phyloP scores from a whole-genome alignment of 202 grass and related monocot species.

The Hordeum pubiflorum region DNA sequence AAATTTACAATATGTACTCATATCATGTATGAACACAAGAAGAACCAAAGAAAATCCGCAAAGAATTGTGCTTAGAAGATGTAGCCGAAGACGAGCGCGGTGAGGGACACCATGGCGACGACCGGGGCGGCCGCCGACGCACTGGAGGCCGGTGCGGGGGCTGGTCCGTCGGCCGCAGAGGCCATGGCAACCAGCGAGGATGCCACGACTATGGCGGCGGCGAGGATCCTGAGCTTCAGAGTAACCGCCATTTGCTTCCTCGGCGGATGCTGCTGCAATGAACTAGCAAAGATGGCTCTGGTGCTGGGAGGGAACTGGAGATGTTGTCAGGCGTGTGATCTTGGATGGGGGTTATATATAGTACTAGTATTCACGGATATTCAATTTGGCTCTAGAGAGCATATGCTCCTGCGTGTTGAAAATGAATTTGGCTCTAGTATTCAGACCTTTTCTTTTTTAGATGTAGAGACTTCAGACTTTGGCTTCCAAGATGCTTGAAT shows the following conservation, averaged over 20 bases:
- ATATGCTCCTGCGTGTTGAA: no score
- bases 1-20: background rate
- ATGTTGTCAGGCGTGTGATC: background rate
- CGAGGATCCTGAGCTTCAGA: conserved; percentile 34
- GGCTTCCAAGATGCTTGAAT: no score
- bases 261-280: background rate
- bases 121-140: conserved; percentile 21
- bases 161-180: conserved; percentile 16
- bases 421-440: no score
- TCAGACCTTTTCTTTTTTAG: no score
- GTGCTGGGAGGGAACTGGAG: background rate
- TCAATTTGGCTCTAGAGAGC: no score
- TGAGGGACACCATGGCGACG: conserved; percentile 16
- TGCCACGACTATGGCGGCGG: background rate
- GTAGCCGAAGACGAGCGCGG: conserved; percentile 11
- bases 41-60: background rate
- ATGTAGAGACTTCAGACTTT: no score
- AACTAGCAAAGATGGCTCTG: background rate
- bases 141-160: conserved; percentile 25
- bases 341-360: background rate
- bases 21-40: background rate
- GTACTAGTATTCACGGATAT: background rate
- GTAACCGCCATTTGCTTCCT: conserved; percentile 23
- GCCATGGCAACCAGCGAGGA: conserved; percentile 18
- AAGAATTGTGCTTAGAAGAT: no score